Evolutionary conservation across 371 early-diverging fungal genomes (phyloP).

Genomic region (Capniomyces stellatus): DNA sequence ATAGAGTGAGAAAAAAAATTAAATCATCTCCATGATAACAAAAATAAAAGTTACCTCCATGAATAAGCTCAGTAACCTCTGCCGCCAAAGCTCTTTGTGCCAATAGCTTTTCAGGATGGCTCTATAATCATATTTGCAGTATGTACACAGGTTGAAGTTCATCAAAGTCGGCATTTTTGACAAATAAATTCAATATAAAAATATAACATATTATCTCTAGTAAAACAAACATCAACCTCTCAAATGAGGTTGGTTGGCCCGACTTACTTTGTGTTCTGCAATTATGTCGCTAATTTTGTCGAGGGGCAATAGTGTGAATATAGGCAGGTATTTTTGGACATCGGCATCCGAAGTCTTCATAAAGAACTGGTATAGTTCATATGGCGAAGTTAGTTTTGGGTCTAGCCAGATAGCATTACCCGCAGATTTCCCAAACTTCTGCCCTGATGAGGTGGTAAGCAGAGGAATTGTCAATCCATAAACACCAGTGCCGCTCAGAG

Average conservation of each 20-base stretch:
- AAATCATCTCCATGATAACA: too few species aligned
- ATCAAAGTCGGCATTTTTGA: background rate
- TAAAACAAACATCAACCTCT: background rate
- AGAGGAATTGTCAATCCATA: slow-evolving; percentile 82
- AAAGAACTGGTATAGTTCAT: slow-evolving; percentile 88
- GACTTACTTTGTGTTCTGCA: slow-evolving; percentile 39
- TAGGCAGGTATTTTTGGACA: slow-evolving; percentile 46
- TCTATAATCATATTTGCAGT: background rate
- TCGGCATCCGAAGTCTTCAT: slow-evolving; percentile 65
- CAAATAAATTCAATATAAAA: background rate
- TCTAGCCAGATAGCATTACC: slow-evolving; percentile 93
- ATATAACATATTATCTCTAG: background rate
- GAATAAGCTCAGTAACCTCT: slow-evolving; percentile 77
- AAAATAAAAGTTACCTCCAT: too few species aligned
- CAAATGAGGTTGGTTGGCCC: too few species aligned
- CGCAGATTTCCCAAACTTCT: slow-evolving; percentile 91
- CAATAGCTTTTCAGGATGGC: slow-evolving; percentile 42
- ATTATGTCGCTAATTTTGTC: slow-evolving; percentile 39
- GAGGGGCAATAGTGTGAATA: slow-evolving; percentile 59
- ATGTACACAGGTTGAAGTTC: background rate
- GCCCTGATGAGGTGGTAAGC: slow-evolving; percentile 65
- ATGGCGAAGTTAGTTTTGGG: slow-evolving; percentile 50
- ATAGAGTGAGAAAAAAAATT: too few species aligned
- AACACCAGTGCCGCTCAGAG: slow-evolving; percentile 12
- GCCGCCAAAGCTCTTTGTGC: slow-evolving; percentile 62